These are phyloP conservation scores for Xylaria sp. DNA, from an alignment of 2,329 filamentous ascomycete species.

Conservation along the genomic window DNA sequence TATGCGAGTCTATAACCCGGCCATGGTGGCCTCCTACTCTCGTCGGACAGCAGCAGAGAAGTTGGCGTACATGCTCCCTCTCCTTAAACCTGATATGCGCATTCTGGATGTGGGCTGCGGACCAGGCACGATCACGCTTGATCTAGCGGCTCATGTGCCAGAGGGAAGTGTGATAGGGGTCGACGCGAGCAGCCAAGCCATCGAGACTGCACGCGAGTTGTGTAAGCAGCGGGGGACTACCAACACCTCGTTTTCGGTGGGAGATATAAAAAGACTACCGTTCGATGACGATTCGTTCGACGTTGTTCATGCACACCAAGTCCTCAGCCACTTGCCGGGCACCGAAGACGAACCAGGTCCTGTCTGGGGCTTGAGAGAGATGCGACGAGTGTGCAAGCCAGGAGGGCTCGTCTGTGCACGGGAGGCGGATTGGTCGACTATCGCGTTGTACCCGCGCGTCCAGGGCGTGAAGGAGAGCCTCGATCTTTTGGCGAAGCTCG, in stretches of 20 bases:
- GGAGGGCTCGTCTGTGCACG: constrained; percentile 37
- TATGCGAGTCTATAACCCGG: constrained; percentile 27
- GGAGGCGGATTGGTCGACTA: constrained; percentile 34
- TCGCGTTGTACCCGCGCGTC: constrained; percentile 28
- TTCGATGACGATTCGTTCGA: constrained; percentile 37
- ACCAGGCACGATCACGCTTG: constrained; percentile 34
- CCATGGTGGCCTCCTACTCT: constrained; percentile 33
- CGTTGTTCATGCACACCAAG: constrained; percentile 36
- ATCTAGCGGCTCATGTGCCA: constrained; percentile 26
- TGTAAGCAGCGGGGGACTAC: constrained; percentile 18
- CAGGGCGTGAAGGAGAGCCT: constrained; percentile 22
- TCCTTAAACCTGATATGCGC: constrained; percentile 29
- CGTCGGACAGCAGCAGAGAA: constrained; percentile 30
- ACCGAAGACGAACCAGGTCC: constrained; percentile 27
- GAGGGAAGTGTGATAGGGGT: constrained; percentile 30
- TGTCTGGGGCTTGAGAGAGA: constrained; percentile 34
- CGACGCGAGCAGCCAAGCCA: constrained; percentile 25
- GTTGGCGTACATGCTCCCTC: constrained; percentile 33
- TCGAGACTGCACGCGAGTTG: constrained; percentile 19
- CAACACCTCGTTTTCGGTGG: constrained; percentile 28
- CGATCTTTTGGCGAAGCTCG: constrained; percentile 20
- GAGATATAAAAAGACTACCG: constrained; percentile 29
- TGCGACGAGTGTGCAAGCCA: constrained; percentile 38
- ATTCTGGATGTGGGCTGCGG: constrained; percentile 39
- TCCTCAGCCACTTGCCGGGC: constrained; percentile 31